Evolutionary conservation across 257 asterid species (phyloP), one percentile per base, ranked within the genome.

Genomic region (Hygrophila difformis): DNA sequence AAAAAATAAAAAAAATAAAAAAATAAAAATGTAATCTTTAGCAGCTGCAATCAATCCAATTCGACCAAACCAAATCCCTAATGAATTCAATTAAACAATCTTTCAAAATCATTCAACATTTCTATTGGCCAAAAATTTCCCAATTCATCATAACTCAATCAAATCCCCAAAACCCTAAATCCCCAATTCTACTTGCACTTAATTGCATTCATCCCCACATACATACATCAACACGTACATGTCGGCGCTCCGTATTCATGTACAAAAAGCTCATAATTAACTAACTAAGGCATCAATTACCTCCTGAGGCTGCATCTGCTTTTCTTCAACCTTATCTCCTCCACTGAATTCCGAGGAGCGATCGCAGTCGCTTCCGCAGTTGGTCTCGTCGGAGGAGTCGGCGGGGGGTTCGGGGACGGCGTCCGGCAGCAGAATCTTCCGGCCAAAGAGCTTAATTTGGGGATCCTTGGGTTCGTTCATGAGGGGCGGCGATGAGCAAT

Each of bases 391-490:
- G 43, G 69, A 54, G 7, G 7, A 39, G 8, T 49, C 70, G 22
- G 26, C 47, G 21, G 64, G 43, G 9, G 29, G 31, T 8, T 47
- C 41, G 1, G 18, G 62, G 19, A 12, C 55, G 48, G 53, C 61
- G 39, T 70, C 95, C 74, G 74, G 84, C 55, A 78, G 50, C 14
- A 63, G 64, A 60, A 86, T 86, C 57, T 68, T 82, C 66, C 70
- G 58, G 41, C 96, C 94, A 14, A 86, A 86, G 35, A 86, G 45
- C 72, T 47, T 82, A 17, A 86, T 74, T 53, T 69, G 81, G 9
- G 82, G 72, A 33, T 78, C 82, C 66, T 72, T 81, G 65, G 56
- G 31, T 56, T 65, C 55, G 10, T 41, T 16, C 6, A 49, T 6
- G n/a, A n/a, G n/a, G n/a, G n/a, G n/a, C n/a, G n/a, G n/a, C n/a